Conservation (phyloP, 352 stramenopile genomes). For the Peronospora belbahrii region DNA sequence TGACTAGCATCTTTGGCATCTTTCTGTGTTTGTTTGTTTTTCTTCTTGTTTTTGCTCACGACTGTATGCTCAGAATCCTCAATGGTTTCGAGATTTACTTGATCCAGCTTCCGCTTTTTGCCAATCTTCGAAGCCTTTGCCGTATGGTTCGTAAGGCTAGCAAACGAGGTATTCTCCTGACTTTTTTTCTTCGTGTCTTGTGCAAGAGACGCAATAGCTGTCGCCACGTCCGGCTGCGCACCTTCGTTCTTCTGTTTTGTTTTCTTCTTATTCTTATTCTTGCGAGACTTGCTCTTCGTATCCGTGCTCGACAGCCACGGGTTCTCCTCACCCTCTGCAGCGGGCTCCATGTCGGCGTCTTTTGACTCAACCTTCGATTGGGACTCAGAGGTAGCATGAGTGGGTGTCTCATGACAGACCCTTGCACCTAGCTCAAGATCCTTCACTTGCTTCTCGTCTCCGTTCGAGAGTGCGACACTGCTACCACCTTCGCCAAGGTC, state of each 20-base stretch:
- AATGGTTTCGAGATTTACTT: conserved; percentile 9
- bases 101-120: conserved; percentile 48
- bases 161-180: conserved; percentile 11
- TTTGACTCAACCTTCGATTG: conserved; percentile 14
- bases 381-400: neutral
- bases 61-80: conserved; percentile 6
- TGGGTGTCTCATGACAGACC: conserved; percentile 7
- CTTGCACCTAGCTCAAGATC: conserved; percentile 33
- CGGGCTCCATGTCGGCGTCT: conserved; percentile 16
- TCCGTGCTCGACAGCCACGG: conserved; percentile 48
- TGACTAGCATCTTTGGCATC: conserved; percentile 42
- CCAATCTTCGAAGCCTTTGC: conserved; percentile 20
- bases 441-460: conserved; percentile 13
- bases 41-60: conserved; percentile 31
- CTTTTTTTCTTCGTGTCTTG: conserved; percentile 34
- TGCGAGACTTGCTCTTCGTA: conserved; percentile 57
- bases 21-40: conserved; percentile 33
- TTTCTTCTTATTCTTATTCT: conserved; percentile 60
- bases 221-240: conserved; percentile 32
- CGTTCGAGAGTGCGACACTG: conserved; percentile 20
- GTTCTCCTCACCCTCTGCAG: conserved; percentile 45
- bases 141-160: conserved; percentile 18
- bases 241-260: conserved; percentile 32
- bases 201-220: conserved; percentile 52
- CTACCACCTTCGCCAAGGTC: conserved; percentile 50